Evolutionary conservation across 768 basidiomycete genomes (phyloP).

Genomic region (Collybia mongolica): DNA sequence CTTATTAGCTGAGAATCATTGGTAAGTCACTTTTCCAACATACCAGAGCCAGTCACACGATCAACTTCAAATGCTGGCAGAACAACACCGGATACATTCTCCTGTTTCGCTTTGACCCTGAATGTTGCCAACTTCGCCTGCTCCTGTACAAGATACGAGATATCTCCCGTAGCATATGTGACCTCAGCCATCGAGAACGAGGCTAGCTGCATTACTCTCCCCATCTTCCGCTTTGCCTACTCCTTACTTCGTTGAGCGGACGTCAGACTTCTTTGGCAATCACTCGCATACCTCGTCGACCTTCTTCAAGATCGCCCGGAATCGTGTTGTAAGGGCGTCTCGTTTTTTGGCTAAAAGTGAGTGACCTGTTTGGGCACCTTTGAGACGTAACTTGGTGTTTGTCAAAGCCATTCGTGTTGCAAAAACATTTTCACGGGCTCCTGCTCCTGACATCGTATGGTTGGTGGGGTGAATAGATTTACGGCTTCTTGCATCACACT

Average conservation of each 20-base stretch:
- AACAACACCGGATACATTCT: conserved; percentile 97
- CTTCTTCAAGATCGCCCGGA: conserved; percentile 90
- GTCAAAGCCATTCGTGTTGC: conserved; percentile 98
- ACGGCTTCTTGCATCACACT: neutral
- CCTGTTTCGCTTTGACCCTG: conserved; percentile 91
- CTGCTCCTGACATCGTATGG: conserved; percentile 78
- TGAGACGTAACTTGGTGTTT: conserved; percentile 86
- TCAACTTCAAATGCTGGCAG: conserved; percentile 94
- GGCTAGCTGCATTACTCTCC: conserved; percentile 96
- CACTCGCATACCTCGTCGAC: conserved; percentile 85
- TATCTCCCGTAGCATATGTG: conserved; percentile 96
- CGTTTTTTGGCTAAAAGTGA: conserved; percentile 96
- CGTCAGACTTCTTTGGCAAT: neutral
- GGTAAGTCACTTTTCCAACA: conserved; percentile 6
- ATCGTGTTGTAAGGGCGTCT: conserved; percentile 93
- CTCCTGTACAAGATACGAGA: conserved; percentile 97
- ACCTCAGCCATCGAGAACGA: conserved; percentile 99
- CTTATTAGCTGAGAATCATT: neutral
- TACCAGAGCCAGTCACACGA: conserved; percentile 81
- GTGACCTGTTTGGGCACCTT: conserved; percentile 93
- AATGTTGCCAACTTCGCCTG: conserved; percentile 90
- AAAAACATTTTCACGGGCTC: conserved; percentile 90
- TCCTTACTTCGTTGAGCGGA: conserved; percentile 19
- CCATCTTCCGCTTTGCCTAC: conserved; percentile 99
- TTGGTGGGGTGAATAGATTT: conserved; percentile 8